Evolutionary conservation across 2,329 filamentous ascomycete genomes (phyloP), one percentile per base, ranked within the genome.

Genomic region (Colletotrichum sp.): DNA sequence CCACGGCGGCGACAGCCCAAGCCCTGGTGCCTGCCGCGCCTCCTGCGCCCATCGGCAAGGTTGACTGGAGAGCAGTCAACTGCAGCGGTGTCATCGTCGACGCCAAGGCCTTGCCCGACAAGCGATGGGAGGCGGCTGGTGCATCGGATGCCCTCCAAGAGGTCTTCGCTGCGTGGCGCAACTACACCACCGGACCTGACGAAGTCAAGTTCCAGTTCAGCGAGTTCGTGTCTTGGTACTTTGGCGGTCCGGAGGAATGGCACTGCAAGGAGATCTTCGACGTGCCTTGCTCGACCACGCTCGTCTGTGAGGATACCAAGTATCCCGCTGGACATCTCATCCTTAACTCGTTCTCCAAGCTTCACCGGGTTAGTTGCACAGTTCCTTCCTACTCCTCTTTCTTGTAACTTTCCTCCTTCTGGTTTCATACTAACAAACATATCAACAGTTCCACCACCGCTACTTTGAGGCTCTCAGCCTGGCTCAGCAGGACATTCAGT

Each of bases 171-270:
- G 69, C 43, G 2, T 72, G 70, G 70, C 32, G n/a, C 24, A 57
- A 72, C 18, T 72, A 72, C 26, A 65, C 18, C n/a, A 13, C 34
- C 6, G 12, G 32, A 10, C 48, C 70, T 6, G 7, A 67, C 15
- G 32, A 67, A 26, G 52, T 67, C 70, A 67, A 59, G 15, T 72
- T 72, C n/a, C 63, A 72, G 70, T 72, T 72, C 52, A 72, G 70
- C 34, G 36, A 72, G 63, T 72, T 60, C 16, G 70, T 28, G 4
- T 72, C 70, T 1, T 72, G 70, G 70, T 72, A 30, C 10, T 43
- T 72, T 21, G 70, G 70, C 6, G 70, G 70, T 1, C 70, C 70
- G 1, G 70, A 72, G 70, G 21, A 21, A 21, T 72, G 70, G 70
- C 70, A 64, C 16, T 72, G 70, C 70, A 30, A 64, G 7, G 24